Base-by-base conservation (phyloP, 2,329 filamentous ascomycete genomes). In the Dothistroma septosporum region DNA sequence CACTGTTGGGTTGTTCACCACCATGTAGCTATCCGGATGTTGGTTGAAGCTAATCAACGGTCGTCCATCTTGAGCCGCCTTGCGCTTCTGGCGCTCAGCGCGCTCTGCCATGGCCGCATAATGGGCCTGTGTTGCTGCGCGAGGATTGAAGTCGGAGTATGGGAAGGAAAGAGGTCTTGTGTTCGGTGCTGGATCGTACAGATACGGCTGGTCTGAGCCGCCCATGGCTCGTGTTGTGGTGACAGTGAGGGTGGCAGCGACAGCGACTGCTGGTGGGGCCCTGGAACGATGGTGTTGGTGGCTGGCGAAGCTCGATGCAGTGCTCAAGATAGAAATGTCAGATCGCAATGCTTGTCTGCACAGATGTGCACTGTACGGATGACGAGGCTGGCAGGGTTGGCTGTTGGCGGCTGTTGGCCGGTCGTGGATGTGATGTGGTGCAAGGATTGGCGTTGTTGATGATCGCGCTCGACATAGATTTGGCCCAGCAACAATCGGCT, bases 11-110 rank as follows among this genome's bases (percentile, higher is more conserved):
- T 87, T 85, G 4, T 83, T 82, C 33, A 88, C 79, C 56, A 89
- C 82, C 66, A 83, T 78, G 69, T 89, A 89, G 65, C 86, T 80
- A 71, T 97, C 92, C 1, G 92, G 92, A 75, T 96, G 92, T 60
- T 85, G 83, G 75, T 95, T 94, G 80, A 96, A 89, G 64, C 97
- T 78, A 66, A 95, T 84, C 63, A 96, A 77, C 65, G 95, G 78
- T 12, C 91, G 92, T 0, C 91, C 92, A 57, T 89, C 81, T 49
- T 82, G 83, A 80, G 89, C 88, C 47, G 84, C 81, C 70, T 82
- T 87, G 28, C 77, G 80, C 46, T 75, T 73, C 33, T 78, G 80
- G 35, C 74, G 72, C 19, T 84, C 79, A 57, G 85, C 84, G 12
- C 85, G 63, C 48, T 66, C 54, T 55, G 60, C 31, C 50, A 67